Percentiles rank a stretch among this genome's conserved stretches.
Evolutionary conservation across 2,329 filamentous ascomycete genomes (phyloP).

Genomic region (Tolypocladium ophioglossoides): DNA sequence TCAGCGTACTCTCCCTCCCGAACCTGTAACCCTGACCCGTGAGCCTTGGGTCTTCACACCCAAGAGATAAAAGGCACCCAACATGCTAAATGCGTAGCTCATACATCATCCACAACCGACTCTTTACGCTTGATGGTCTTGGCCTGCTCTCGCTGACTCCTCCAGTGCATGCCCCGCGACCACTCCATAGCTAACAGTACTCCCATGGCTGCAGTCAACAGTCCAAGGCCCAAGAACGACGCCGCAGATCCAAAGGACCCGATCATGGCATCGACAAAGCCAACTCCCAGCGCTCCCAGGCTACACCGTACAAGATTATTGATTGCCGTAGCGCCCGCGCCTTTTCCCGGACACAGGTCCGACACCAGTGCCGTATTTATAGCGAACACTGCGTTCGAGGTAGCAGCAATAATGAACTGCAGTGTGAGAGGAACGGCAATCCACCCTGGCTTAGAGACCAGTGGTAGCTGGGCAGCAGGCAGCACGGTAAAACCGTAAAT

Average conservation of each 20-base stretch:
- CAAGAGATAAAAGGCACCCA: no score
- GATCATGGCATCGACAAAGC: slow-evolving; percentile 6
- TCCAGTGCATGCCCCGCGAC: slow-evolving; percentile 2
- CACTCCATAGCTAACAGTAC: background rate
- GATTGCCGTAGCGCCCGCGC: slow-evolving; percentile 20
- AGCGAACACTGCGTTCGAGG: slow-evolving; percentile 25
- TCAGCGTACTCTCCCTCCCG: no score
- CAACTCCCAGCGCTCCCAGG: slow-evolving; percentile 17
- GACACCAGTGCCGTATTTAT: slow-evolving; percentile 21
- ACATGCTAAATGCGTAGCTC: no score
- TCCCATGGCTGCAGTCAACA: background rate
- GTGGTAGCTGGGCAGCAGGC: background rate
- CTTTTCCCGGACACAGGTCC: slow-evolving; percentile 18
- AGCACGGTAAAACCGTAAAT: slow-evolving; percentile 14
- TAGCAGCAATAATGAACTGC: slow-evolving; percentile 24
- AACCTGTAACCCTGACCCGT: no score
- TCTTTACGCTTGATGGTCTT: background rate
- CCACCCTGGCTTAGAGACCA: slow-evolving; percentile 1
- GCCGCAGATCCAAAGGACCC: background rate
- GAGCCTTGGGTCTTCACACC: no score
- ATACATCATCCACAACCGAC: no score
- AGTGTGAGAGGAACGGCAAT: slow-evolving; percentile 6
- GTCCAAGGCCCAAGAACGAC: slow-evolving; percentile 1
- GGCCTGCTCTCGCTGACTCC: background rate
- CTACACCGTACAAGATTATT: slow-evolving; percentile 22